Evolutionary conservation across 208 protist species (phyloP), one percentile per base, ranked within the genome.

Genomic region (Kentomonas sorsogonicus): DNA sequence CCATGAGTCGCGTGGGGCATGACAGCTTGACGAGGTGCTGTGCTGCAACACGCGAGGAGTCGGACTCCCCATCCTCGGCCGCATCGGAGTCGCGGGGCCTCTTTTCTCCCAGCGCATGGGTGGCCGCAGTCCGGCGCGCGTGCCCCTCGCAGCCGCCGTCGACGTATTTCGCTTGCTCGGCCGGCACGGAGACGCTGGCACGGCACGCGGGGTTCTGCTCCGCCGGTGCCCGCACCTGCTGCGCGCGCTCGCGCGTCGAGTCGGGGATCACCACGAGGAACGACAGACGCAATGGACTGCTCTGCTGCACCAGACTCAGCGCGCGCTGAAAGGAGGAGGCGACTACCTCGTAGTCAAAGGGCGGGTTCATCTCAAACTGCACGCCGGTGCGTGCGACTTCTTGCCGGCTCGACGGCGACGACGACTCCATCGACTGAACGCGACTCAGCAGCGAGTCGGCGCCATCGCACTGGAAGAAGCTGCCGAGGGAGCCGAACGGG

Each of bases 301-400:
- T 47, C 3, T 18, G 54, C 22, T 63, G 34, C 22, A 79, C 29
- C 48, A 58, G 72, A 44, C 31, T 11, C 46, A 72, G 53, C 7
- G 70, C 61, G 38, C 69, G 73, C 38, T 20, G 18, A 39, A 79
- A 72, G 45, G 62, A 58, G 3, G 68, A 62, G 1, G 63, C 68
- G 30, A 79, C 66, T 13, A 74, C 68, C 10, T 66, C 60, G 56
- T 79, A 63, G 43, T 75, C 56, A 43, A 79, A 75, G 0, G 73
- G 73, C 16, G 73, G 73, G 45, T 75, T 79, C 39, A 61, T 66
- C 55, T 79, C 73, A 10, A 75, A 31, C 5, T 60, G 48, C 18
- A 74, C 22, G 6, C 33, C 11, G 33, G 33, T 15, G 9, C 11
- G 33, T 15, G 9, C 9, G 25, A 15, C 13, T 6, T 27, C 60